Evolutionary conservation across 2,329 filamentous ascomycete genomes (phyloP).

Genomic region (Penicillium sp.): DNA sequence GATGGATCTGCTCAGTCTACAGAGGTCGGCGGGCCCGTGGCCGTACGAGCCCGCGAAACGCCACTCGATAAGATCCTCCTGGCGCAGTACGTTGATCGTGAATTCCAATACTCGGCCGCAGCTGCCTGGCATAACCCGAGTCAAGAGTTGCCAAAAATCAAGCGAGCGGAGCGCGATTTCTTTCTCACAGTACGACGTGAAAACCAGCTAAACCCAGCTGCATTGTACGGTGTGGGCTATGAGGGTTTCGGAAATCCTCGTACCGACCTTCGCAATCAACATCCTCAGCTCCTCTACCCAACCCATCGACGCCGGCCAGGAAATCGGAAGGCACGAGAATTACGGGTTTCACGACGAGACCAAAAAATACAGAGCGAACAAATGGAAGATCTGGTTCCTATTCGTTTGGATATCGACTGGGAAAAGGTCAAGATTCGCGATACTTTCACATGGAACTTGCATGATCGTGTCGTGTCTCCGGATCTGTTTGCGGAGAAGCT

Average conservation of each 20-base stretch:
- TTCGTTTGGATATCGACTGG: conserved; percentile 89
- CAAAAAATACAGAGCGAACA: conserved; percentile 83
- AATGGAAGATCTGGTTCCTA: conserved; percentile 84
- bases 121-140: conserved; percentile 52
- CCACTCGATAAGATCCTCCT: conserved; percentile 53
- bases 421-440: conserved; percentile 94
- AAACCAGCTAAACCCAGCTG: conserved; percentile 56
- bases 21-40: conserved; percentile 30
- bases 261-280: conserved; percentile 68
- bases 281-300: conserved; percentile 75
- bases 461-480: conserved; percentile 77
- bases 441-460: conserved; percentile 97
- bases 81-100: conserved; percentile 64
- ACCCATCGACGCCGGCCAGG: conserved; percentile 72
- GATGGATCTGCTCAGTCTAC: conserved; percentile 56
- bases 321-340: conserved; percentile 68
- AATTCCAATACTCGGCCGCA: conserved; percentile 59
- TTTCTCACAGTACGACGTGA: conserved; percentile 66
- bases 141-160: conserved; percentile 60
- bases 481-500: conserved; percentile 86
- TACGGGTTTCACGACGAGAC: conserved; percentile 76
- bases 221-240: conserved; percentile 70
- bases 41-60: conserved; percentile 43
- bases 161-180: conserved; percentile 67
- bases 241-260: conserved; percentile 83